Evolutionary conservation across 306 rosid genomes (phyloP).

Genomic region (Vigna hirtella): DNA sequence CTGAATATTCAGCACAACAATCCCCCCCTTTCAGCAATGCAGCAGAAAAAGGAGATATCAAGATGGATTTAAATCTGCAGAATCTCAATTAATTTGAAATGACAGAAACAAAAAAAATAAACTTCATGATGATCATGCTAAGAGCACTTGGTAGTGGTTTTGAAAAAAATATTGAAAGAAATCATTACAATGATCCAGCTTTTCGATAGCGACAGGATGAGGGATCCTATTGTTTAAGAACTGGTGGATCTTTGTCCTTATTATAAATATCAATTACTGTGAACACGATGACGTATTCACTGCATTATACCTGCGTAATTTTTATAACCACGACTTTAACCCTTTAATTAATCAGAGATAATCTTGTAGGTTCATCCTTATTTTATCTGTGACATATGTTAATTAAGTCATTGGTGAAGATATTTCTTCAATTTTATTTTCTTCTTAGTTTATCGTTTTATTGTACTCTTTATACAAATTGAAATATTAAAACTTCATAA

Average conservation of each 20-base stretch:
- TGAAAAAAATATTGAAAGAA: neutral
- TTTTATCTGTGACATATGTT: too few relatives aligned
- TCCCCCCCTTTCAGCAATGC: neutral
- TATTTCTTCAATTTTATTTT: too few relatives aligned
- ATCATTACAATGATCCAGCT: neutral
- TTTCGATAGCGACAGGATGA: neutral
- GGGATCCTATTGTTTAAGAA: constrained; percentile 1
- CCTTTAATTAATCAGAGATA: neutral
- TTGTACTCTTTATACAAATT: too few relatives aligned
- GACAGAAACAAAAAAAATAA: too few relatives aligned
- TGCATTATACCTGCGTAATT: neutral
- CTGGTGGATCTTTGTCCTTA: neutral
- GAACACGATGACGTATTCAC: constrained; percentile 11
- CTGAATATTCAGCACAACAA: neutral
- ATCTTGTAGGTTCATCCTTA: neutral
- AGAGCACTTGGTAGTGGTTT: constrained; percentile 5
- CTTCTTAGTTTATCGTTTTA: too few relatives aligned
- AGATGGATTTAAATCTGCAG: neutral
- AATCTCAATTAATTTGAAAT: neutral
- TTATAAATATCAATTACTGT: neutral
- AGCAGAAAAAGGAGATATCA: neutral
- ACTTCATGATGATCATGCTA: neutral
- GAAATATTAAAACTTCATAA: too few relatives aligned
- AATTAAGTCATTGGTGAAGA: too few relatives aligned
- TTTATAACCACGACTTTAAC: neutral